Evolutionary conservation across 2,329 filamentous ascomycete genomes (phyloP).

Genomic region (Talaromyces sp.): DNA sequence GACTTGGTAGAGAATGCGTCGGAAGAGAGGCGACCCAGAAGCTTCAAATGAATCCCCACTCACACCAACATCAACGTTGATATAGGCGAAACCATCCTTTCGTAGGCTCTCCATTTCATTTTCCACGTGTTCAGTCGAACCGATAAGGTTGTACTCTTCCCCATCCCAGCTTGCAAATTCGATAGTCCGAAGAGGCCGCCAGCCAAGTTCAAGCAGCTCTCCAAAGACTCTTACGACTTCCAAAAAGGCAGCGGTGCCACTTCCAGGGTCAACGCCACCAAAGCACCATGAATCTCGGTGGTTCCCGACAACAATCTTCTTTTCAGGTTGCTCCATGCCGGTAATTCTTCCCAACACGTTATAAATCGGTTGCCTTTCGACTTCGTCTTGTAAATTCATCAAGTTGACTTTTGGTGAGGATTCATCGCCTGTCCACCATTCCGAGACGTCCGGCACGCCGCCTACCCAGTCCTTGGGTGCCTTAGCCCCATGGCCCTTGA

Average conservation of each 20-base stretch:
- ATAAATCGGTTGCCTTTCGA: conserved; percentile 77
- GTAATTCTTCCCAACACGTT: conserved; percentile 81
- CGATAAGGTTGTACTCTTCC: conserved; percentile 86
- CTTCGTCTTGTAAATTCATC: conserved; percentile 81
- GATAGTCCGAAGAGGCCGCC: conserved; percentile 89
- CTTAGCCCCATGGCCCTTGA: conserved; percentile 68
- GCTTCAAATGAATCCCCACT: conserved; percentile 70
- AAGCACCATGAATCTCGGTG: conserved; percentile 92
- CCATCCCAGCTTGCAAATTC: conserved; percentile 97
- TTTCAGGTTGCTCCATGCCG: conserved; percentile 76
- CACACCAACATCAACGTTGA: conserved; percentile 85
- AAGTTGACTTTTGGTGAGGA: conserved; percentile 73
- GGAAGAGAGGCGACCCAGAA: conserved; percentile 73
- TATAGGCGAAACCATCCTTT: conserved; percentile 72
- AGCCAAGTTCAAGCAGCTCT: conserved; percentile 68
- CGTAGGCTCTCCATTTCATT: conserved; percentile 69
- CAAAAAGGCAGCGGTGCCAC: conserved; percentile 84
- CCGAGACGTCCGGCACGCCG: conserved; percentile 65
- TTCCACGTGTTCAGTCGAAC: conserved; percentile 93
- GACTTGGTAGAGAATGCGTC: conserved; percentile 64
- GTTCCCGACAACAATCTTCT: conserved; percentile 84
- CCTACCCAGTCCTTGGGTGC: conserved; percentile 69
- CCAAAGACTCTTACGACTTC: conserved; percentile 84
- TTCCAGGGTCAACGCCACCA: conserved; percentile 78
- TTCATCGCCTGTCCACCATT: conserved; percentile 80